A percentile compares a stretch with the other conserved stretches of the same genome.
These are phyloP conservation scores for Nyctanthes arbortristis DNA, from an alignment of 257 asterid genomes.

Conservation along the genomic window DNA sequence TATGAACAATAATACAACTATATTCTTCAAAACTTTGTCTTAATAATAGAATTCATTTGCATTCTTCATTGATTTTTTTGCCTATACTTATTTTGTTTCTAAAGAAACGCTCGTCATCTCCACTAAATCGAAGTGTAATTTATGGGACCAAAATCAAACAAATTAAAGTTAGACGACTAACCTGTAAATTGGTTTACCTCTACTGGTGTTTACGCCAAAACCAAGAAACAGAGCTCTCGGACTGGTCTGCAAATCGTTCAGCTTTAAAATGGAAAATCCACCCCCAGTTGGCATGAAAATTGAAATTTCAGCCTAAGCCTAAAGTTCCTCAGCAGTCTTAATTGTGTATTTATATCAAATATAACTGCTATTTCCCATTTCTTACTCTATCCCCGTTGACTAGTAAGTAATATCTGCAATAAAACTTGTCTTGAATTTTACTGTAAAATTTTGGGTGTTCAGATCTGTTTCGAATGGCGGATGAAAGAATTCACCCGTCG, in stretches of 20 bases:
- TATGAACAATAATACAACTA: too few species aligned
- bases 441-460: neutral
- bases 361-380: neutral
- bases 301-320: neutral
- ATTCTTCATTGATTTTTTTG: too few species aligned
- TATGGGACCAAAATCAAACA: neutral
- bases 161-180: neutral
- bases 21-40: too few species aligned
- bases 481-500: constrained; percentile 71
- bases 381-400: neutral
- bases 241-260: neutral
- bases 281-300: neutral
- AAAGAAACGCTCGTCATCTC: too few species aligned
- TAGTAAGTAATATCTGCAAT: neutral
- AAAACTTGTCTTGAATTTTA: neutral
- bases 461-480: constrained; percentile 57
- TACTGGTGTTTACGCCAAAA: neutral
- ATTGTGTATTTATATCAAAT: neutral
- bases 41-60: too few species aligned
- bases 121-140: neutral
- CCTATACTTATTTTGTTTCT: too few species aligned
- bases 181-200: neutral
- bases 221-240: neutral
- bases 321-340: neutral
- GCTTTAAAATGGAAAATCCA: neutral